These are phyloP conservation scores for Plenodomus tracheiphilus DNA, from an alignment of 2,329 filamentous ascomycete genomes.

Conservation along the genomic window DNA sequence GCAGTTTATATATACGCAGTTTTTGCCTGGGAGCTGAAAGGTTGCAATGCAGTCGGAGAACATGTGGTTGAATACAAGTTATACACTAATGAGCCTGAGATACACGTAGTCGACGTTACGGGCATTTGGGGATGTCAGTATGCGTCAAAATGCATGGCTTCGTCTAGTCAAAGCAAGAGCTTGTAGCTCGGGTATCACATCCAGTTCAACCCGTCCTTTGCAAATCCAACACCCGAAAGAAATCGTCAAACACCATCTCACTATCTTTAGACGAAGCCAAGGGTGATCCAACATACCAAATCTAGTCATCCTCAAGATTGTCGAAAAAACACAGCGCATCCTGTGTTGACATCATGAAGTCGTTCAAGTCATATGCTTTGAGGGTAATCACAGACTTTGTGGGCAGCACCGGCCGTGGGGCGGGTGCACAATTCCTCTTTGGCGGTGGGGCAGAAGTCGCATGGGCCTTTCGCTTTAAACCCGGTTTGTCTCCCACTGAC, in stretches of 20 bases:
- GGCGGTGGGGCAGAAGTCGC: not conserved
- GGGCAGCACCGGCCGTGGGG: not conserved
- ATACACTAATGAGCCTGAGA: no score
- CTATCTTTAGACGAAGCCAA: no score
- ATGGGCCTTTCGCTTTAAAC: slow-evolving; percentile 7
- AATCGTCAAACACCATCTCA: no score
- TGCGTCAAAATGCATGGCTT: not conserved
- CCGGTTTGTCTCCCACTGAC: slow-evolving; percentile 7
- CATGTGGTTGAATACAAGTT: no score
- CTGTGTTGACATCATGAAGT: slow-evolving; percentile 25
- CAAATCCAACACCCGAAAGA: not conserved
- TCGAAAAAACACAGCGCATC: slow-evolving; percentile 25
- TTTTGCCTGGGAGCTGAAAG: no score
- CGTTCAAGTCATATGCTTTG: not conserved
- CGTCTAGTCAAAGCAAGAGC: not conserved
- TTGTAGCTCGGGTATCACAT: not conserved
- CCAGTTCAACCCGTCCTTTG: not conserved
- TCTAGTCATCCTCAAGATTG: slow-evolving; percentile 2
- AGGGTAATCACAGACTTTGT: not conserved
- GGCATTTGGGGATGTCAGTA: no score
- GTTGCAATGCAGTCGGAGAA: no score
- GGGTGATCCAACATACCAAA: not conserved
- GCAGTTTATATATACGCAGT: no score
- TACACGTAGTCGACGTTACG: no score
- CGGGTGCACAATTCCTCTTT: slow-evolving; percentile 1